Base-by-base conservation (phyloP, 495 filamentous ascomycete genomes). In the Penicillium psychrofluorescens region DNA sequence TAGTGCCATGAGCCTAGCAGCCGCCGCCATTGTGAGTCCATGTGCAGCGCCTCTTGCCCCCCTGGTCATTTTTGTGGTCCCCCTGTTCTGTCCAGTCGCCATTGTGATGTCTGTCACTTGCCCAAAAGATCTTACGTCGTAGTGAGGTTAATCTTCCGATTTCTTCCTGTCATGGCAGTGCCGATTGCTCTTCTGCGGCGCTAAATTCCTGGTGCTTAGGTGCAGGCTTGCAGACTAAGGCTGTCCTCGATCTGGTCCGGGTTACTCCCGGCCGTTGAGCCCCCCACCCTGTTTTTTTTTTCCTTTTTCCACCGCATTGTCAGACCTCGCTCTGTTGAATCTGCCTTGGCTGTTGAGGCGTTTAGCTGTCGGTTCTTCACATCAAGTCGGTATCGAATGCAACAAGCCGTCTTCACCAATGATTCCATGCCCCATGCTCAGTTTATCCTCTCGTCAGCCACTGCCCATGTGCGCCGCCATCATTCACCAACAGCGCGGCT, bases 331-430 rank as follows among this genome's bases (percentile, higher is more conserved):
- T 40, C 15, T 40, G 46, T 13, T 36, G 41, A 67, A 48, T 67
- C 66, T 66, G 66, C 66, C 66, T 70, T 61, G 62, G 43, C 61
- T 48, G 40, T 45, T 38, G 43, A 53, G 63, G 63, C 54, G 55
- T 64, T 49, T 59, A 53, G 45, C 38, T 35, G 33, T 49, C 35
- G 39, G 51, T 43, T 55, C 46, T 53, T 53, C 60, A 53, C 43
- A 43, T 40, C 36, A 44, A 44, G 35, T 44, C 51, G 46, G 46
- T 56, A 41, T 51, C 47, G 38, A 56, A 56, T 60, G 49, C 54
- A 42, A 53, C 49, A 42, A 53, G 50, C 40, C 41, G 34, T 54
- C 44, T 51, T 41, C 54, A 51, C 57, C 58, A 63, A 62, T 59
- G 43, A 42, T 59, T 44, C 43, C 50, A 54, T 56, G 62, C 44